A percentile compares a stretch with the other conserved stretches of the same genome.
Evolutionary conservation across 2,329 filamentous ascomycete species (phyloP).

Genomic region (Rhynchosporium secalis): DNA sequence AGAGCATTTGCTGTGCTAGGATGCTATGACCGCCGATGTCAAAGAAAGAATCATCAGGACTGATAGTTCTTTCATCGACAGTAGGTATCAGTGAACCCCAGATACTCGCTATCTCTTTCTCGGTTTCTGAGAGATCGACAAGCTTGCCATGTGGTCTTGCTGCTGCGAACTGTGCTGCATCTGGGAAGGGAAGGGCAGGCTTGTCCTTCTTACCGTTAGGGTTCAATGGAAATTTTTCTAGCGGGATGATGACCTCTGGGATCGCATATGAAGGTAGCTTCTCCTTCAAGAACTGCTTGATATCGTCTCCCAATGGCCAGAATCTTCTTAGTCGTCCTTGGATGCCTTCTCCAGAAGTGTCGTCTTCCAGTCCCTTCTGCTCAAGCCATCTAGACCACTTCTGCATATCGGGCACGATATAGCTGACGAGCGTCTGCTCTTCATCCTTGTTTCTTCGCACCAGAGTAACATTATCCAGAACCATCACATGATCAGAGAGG

Average conservation of each 20-base stretch:
- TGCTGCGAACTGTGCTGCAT: constrained; percentile 64
- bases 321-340: constrained; percentile 37
- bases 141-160: constrained; percentile 48
- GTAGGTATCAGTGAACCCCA: constrained; percentile 72
- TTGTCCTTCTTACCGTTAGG: constrained; percentile 86
- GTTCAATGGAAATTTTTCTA: constrained; percentile 74
- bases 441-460: constrained; percentile 82
- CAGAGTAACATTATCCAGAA: constrained; percentile 84
- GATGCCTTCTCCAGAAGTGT: constrained; percentile 43
- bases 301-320: constrained; percentile 51
- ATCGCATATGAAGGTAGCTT: constrained; percentile 75
- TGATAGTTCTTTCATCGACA: constrained; percentile 67
- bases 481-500: constrained; percentile 69
- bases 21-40: constrained; percentile 80
- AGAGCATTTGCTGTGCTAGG: constrained; percentile 77
- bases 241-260: constrained; percentile 70
- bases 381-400: constrained; percentile 71
- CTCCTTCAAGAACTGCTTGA: constrained; percentile 67
- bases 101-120: constrained; percentile 66
- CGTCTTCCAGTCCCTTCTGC: constrained; percentile 55
- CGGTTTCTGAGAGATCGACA: constrained; percentile 53
- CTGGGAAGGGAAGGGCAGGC: constrained; percentile 77
- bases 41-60: constrained; percentile 67
- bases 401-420: constrained; percentile 79
- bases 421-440: constrained; percentile 83